phyloP scores from a whole-genome alignment of 2,329 filamentous ascomycete species.

The Biscogniauxia marginata region DNA sequence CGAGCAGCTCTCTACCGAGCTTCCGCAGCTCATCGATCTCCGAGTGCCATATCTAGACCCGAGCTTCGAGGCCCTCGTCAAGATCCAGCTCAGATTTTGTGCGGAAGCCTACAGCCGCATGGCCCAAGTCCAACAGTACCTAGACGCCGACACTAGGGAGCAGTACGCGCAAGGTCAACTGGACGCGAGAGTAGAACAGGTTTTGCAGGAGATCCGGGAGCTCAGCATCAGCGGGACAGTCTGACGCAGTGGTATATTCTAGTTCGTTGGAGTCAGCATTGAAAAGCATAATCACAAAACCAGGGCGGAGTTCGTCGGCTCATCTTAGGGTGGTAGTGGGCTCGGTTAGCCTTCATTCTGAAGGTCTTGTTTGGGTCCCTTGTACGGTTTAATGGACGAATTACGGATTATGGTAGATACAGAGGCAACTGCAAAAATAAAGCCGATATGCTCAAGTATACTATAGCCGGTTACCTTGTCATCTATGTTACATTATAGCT shows the following conservation, averaged over 20 bases:
- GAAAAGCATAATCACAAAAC: slow-evolving; percentile 3
- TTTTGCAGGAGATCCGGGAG: slow-evolving; percentile 94
- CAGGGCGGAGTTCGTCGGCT: background rate
- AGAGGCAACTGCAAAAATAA: slow-evolving; percentile 1
- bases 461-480: background rate
- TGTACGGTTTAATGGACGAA: slow-evolving; percentile 1
- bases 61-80: slow-evolving; percentile 95
- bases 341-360: slow-evolving; percentile 2
- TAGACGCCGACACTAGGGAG: slow-evolving; percentile 92
- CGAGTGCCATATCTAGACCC: slow-evolving; percentile 96
- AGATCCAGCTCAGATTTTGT: slow-evolving; percentile 97
- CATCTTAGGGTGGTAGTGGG: background rate
- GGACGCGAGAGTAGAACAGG: slow-evolving; percentile 89
- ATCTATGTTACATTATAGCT: too few species aligned
- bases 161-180: slow-evolving; percentile 93
- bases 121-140: slow-evolving; percentile 98
- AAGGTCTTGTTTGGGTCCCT: background rate
- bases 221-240: slow-evolving; percentile 82
- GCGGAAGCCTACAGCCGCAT: slow-evolving; percentile 96
- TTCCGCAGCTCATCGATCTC: slow-evolving; percentile 94
- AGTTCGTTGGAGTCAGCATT: background rate
- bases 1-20: slow-evolving; percentile 87
- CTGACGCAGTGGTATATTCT: slow-evolving; percentile 32
- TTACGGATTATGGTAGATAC: slow-evolving; percentile 10
- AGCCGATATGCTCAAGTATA: background rate